These are phyloP conservation scores for Tolypocladium capitatum DNA, from an alignment of 2,329 filamentous ascomycete genomes.

Conservation along the genomic window DNA sequence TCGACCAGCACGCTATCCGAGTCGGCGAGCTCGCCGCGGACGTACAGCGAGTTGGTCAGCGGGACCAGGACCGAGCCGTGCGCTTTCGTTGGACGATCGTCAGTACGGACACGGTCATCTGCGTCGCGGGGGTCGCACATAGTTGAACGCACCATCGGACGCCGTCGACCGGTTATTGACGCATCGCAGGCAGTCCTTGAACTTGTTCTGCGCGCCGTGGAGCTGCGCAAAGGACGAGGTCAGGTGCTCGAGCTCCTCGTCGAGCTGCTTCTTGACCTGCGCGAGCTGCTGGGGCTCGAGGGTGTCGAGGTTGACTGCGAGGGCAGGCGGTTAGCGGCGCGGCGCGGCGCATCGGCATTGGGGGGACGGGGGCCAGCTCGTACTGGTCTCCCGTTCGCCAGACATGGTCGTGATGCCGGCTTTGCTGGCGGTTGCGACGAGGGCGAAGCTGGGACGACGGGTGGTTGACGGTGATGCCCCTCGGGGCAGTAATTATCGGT, in stretches of 20 bases:
- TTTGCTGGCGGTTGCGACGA: neutral
- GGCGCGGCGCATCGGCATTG: neutral
- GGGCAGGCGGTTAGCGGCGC: neutral
- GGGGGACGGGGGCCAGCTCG: neutral
- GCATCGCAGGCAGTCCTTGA: conserved; percentile 75
- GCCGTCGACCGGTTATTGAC: conserved; percentile 38
- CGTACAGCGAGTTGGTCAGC: conserved; percentile 87
- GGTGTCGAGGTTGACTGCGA: conserved; percentile 50
- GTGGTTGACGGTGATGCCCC: neutral
- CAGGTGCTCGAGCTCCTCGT: conserved; percentile 90
- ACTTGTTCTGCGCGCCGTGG: conserved; percentile 79
- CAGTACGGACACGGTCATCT: neutral
- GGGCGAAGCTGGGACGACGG: neutral
- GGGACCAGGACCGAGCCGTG: conserved; percentile 68
- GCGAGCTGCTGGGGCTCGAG: conserved; percentile 77
- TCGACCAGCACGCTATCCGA: conserved; percentile 75
- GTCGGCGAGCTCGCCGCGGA: conserved; percentile 66
- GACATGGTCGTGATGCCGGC: conserved; percentile 12
- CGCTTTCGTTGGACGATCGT: conserved; percentile 6
- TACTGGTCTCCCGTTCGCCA: conserved; percentile 21
- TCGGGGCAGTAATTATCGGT: neutral
- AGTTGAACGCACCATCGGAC: conserved; percentile 14
- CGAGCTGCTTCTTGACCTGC: conserved; percentile 89
- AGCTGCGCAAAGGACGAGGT: conserved; percentile 83
- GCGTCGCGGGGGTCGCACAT: neutral